A percentile compares a stretch with the other conserved stretches of the same genome.
Evolutionary conservation across 2,329 filamentous ascomycete genomes (phyloP).

Genomic region (Uncinocarpus reesii): DNA sequence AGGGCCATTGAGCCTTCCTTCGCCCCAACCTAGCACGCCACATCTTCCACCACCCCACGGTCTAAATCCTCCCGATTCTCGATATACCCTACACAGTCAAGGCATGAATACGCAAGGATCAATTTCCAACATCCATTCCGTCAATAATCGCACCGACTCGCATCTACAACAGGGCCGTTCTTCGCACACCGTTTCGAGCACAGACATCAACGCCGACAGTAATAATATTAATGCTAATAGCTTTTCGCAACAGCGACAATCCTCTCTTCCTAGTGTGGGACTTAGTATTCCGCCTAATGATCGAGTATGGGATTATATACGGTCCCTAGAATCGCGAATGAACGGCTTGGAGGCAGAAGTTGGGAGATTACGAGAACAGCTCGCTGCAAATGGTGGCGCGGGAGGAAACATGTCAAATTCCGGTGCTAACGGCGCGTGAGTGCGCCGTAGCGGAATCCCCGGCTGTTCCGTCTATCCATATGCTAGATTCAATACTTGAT

Average conservation of each 20-base stretch:
- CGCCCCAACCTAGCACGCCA: slow-evolving; percentile 19
- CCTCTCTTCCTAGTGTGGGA: slow-evolving; percentile 11
- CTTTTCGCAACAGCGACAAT: slow-evolving; percentile 10
- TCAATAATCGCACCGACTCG: slow-evolving; percentile 15
- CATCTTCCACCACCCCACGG: slow-evolving; percentile 28
- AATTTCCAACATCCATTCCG: slow-evolving; percentile 13
- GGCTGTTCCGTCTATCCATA: background rate
- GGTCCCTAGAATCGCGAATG: slow-evolving; percentile 26
- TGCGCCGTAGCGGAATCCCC: background rate
- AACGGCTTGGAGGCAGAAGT: slow-evolving; percentile 28
- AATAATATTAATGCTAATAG: slow-evolving; percentile 14
- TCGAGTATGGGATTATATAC: slow-evolving; percentile 25
- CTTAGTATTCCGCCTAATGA: slow-evolving; percentile 11
- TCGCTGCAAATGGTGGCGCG: slow-evolving; percentile 11
- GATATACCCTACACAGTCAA: slow-evolving; percentile 30
- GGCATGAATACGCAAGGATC: slow-evolving; percentile 19
- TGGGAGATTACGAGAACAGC: slow-evolving; percentile 22
- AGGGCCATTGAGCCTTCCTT: slow-evolving; percentile 13
- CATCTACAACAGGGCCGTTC: slow-evolving; percentile 7
- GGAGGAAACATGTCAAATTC: slow-evolving; percentile 2
- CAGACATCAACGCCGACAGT: slow-evolving; percentile 9
- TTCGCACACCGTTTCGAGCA: slow-evolving; percentile 5
- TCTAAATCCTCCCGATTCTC: slow-evolving; percentile 28
- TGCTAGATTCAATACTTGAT: background rate
- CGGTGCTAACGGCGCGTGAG: slow-evolving; percentile 11